A percentile compares a stretch with the other conserved stretches of the same genome.
Conservation (phyloP, 2,329 filamentous ascomycete genomes). For the Alternaria sp. region DNA sequence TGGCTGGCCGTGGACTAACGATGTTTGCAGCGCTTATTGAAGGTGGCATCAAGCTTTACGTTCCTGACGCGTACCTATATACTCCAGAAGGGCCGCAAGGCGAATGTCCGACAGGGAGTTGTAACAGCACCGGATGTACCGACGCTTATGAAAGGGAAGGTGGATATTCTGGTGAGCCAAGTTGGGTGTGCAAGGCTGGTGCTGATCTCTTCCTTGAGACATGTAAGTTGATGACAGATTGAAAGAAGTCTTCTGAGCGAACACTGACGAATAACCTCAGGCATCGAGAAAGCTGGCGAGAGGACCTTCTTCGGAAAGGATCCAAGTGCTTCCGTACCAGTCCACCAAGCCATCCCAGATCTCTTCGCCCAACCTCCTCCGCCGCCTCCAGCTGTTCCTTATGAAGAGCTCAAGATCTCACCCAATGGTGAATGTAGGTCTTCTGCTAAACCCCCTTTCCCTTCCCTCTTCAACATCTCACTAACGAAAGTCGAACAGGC, state of each 20-base stretch:
- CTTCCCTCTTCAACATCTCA: not conserved
- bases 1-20: not conserved
- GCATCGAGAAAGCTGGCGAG: slow-evolving; percentile 21
- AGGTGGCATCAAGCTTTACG: slow-evolving; percentile 31
- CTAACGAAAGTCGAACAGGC: slow-evolving; percentile 1
- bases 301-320: slow-evolving; percentile 9
- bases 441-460: not conserved
- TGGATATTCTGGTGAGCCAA: slow-evolving; percentile 29
- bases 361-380: not conserved
- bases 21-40: slow-evolving; percentile 16
- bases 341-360: not conserved
- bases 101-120: slow-evolving; percentile 19
- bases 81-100: not conserved
- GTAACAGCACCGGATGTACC: slow-evolving; percentile 15
- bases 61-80: not conserved
- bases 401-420: not conserved
- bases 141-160: slow-evolving; percentile 29
- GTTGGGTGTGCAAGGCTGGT: slow-evolving; percentile 24
- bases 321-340: not conserved
- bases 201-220: slow-evolving; percentile 30
- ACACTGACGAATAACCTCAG: not conserved
- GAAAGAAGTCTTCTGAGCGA: not conserved
- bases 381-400: no score
- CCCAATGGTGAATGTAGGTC: slow-evolving; percentile 8
- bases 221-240: slow-evolving; percentile 12